Conservation (phyloP, 2,329 filamentous ascomycete genomes). For the Fusarium sarcochroum region DNA sequence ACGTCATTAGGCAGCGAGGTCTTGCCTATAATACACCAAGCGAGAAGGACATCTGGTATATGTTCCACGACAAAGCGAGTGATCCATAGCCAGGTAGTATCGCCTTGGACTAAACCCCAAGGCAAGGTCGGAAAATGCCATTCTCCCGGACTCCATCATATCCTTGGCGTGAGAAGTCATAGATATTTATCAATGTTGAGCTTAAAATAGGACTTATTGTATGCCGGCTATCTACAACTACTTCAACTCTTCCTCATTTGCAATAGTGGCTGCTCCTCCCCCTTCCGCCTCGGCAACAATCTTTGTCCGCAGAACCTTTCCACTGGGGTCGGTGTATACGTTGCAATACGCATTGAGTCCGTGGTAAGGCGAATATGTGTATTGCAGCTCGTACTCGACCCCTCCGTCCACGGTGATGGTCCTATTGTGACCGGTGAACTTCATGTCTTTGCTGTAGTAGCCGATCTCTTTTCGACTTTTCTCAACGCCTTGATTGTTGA, state of each 20-base stretch:
- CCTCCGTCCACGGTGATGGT: constrained; percentile 11
- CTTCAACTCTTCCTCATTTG: constrained; percentile 14
- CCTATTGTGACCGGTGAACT: constrained; percentile 29
- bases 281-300: constrained; percentile 34
- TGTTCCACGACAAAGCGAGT: too few species aligned
- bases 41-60: too few species aligned
- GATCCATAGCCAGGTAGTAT: too few species aligned
- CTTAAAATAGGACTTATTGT: background rate
- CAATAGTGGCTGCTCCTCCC: constrained; percentile 30
- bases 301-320: constrained; percentile 29
- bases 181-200: too few species aligned
- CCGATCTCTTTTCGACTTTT: constrained; percentile 30
- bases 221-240: background rate
- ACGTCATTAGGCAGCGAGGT: too few species aligned
- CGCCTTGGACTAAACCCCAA: too few species aligned
- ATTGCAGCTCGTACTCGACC: constrained; percentile 24
- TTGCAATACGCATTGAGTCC: constrained; percentile 31
- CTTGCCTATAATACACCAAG: too few species aligned
- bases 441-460: constrained; percentile 33
- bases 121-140: too few species aligned
- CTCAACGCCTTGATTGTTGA: constrained; percentile 25
- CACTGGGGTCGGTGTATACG: constrained; percentile 23
- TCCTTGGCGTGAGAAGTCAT: too few species aligned
- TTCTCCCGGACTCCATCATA: too few species aligned
- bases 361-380: constrained; percentile 25